Base-by-base conservation (phyloP, 202 grass and related monocot species). In the Setaria viridis region DNA sequence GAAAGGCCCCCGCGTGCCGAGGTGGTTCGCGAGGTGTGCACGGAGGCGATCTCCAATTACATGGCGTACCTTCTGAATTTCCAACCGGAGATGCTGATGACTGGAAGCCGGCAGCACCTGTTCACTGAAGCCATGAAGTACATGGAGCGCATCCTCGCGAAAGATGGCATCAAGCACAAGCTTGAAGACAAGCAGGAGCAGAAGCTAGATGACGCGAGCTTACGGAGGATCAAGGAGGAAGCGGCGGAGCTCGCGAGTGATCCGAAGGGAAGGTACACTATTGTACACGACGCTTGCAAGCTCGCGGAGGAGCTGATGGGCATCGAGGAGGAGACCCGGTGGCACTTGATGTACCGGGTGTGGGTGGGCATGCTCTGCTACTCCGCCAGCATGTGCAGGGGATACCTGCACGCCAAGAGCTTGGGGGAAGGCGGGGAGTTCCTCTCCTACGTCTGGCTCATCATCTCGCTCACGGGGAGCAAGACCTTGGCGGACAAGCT, bases 341-440 rank as follows among this genome's bases (percentile, higher is more conserved):
- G 56, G 75, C 2, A 47, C 2, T 6, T 62, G 9, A 62, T 62
- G 75, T 25, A 62, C 53, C 37, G 56, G 6, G 75, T 78, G 20
- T 78, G 75, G 75, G 11, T 62, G 71, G 71, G 49, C 13, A 74
- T 74, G 71, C 12, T 74, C 8, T 74, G 71, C 49, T 74, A 74
- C 71, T 58, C 56, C 56, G 56, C 75, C 55, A 62, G 17, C 75
- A 58, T 43, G 57, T 60, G 75, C 56, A 62, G 57, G 57, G 20
- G 55, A 5, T 59, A 77, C 5, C 53, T 77, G 10, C 74, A 77
- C 17, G 74, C 74, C 35, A 77, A 77, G 74, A 39, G 19, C 53
- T 37, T 77, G 9, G 55, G 74, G 2, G 37, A 56, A 1, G 51
- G 73, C 2, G 73, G 73, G 16, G 51, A 42, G 33, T 58, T 58